Percentiles rank a stretch among this genome's conserved stretches.
Conservation (phyloP, 305 asterid species). For the Andrographis paniculata region DNA sequence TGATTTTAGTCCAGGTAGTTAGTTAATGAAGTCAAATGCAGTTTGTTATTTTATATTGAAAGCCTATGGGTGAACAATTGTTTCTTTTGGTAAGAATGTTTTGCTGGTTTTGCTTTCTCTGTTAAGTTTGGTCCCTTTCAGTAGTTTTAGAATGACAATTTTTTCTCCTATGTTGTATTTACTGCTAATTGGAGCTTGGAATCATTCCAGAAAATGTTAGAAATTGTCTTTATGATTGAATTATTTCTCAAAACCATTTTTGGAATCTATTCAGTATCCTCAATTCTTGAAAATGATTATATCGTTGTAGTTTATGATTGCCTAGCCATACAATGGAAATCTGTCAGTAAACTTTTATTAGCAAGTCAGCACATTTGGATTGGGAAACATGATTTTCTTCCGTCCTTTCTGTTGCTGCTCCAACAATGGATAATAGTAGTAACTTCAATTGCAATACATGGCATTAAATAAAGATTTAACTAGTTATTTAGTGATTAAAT, state of each 20-base stretch:
- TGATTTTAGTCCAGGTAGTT: constrained; percentile 51
- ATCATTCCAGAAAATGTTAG: too few relatives aligned
- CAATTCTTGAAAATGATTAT: neutral
- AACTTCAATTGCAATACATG: neutral
- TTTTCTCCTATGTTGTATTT: too few relatives aligned
- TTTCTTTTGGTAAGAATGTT: neutral
- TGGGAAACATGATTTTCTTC: neutral
- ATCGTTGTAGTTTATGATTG: neutral
- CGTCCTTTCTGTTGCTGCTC: neutral
- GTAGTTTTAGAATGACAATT: too few relatives aligned
- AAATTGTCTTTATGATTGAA: too few relatives aligned
- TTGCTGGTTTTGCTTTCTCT: neutral
- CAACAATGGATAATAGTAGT: neutral
- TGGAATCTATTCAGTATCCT: neutral
- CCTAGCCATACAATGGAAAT: neutral
- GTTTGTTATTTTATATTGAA: neutral
- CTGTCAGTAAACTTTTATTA: neutral
- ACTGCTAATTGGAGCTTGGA: too few relatives aligned
- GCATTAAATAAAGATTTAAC: too few relatives aligned
- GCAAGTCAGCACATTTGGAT: neutral
- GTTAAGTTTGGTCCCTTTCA: too few relatives aligned
- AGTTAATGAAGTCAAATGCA: neutral
- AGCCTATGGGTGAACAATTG: neutral
- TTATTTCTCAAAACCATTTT: neutral
- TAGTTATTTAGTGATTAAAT: neutral